Evolutionary conservation across 345 rosid genomes (phyloP), one percentile per base, ranked within the genome.

Genomic region (Triadica sebifera): DNA sequence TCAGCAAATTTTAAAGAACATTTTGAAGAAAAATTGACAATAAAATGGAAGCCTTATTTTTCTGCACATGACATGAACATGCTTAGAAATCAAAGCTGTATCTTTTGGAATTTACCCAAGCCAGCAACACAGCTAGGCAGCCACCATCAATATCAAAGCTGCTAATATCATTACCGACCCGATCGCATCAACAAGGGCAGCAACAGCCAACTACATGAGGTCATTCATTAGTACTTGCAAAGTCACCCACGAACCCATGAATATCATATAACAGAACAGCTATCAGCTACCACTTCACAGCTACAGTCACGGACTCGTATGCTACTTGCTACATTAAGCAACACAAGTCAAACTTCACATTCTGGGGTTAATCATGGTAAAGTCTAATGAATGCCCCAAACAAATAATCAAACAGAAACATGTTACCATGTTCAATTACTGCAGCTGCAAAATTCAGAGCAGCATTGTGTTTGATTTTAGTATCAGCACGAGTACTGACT

Each of bases 301-400:
- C 87, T 67, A 76, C 84, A 34, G 74, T 77, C 85, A 82, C 78
- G 80, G 75, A 71, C 81, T 74, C 16, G 62, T 51, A 67, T 67
- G 81, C 84, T 77, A 83, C 85, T 79, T 80, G 77, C 83, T 83
- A 83, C 86, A 84, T 83, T 74, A 75, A 84, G 84, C 77, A 84
- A 79, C 57, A 69, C 56, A 13, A 71, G 66, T 77, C 39, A 79
- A 80, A 69, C 50, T 64, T 65, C 20, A 72, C 17, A 38, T 39
- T 70, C 45, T 52, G 47, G 39, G 66, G 68, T 78, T 75, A 73
- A 73, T 72, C 24, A 41, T 37, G 56, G 55, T 46, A 72, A 74
- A 67, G 3, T 65, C 64, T 49, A 59, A 43, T 50, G 67, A 83
- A 67, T 61, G 61, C 82, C 84, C 77, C 49, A 80, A 74, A 80